Percentiles rank a stretch among this genome's conserved stretches.
Evolutionary conservation across 805 yeast genomes (phyloP).

Genomic region (Metschnikowia gelsemii): DNA sequence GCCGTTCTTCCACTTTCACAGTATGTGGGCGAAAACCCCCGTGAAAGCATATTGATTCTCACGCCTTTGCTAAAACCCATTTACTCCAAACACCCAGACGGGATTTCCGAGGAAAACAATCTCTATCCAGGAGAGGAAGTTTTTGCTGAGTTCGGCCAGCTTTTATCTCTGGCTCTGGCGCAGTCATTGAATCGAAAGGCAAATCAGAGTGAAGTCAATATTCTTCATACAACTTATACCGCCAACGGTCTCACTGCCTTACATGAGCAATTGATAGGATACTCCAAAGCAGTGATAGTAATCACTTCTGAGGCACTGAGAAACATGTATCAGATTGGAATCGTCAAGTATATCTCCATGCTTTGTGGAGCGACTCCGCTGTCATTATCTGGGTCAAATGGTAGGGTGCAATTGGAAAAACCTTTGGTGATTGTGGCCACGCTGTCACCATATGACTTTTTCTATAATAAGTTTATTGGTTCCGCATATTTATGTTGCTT

Average conservation of each 20-base stretch:
- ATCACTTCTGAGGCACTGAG: slow-evolving; percentile 58
- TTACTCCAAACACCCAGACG: slow-evolving; percentile 22
- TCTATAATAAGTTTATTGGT: slow-evolving; percentile 53
- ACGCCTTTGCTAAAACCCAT: slow-evolving; percentile 41
- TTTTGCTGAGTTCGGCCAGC: slow-evolving; percentile 51
- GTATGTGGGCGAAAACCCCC: slow-evolving; percentile 29
- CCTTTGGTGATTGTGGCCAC: slow-evolving; percentile 61
- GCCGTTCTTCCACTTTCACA: slow-evolving; percentile 49
- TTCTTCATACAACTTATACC: slow-evolving; percentile 57
- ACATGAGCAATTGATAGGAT: slow-evolving; percentile 54
- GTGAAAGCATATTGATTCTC: slow-evolving; percentile 33
- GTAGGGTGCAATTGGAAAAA: slow-evolving; percentile 35
- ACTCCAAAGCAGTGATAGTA: slow-evolving; percentile 50
- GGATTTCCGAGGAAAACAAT: slow-evolving; percentile 16
- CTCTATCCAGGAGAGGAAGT: slow-evolving; percentile 50
- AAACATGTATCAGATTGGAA: slow-evolving; percentile 60
- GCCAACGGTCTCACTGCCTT: slow-evolving; percentile 54
- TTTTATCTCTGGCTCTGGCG: slow-evolving; percentile 41
- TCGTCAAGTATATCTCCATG: slow-evolving; percentile 55
- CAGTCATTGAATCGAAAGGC: slow-evolving; percentile 33
- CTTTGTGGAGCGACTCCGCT: slow-evolving; percentile 50
- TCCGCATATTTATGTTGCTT: slow-evolving; percentile 59
- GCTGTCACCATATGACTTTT: slow-evolving; percentile 61
- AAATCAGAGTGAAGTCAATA: slow-evolving; percentile 37
- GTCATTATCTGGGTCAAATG: slow-evolving; percentile 19